Base-by-base conservation (phyloP, 1,284 basidiomycete species). In the Tilletia indica region DNA sequence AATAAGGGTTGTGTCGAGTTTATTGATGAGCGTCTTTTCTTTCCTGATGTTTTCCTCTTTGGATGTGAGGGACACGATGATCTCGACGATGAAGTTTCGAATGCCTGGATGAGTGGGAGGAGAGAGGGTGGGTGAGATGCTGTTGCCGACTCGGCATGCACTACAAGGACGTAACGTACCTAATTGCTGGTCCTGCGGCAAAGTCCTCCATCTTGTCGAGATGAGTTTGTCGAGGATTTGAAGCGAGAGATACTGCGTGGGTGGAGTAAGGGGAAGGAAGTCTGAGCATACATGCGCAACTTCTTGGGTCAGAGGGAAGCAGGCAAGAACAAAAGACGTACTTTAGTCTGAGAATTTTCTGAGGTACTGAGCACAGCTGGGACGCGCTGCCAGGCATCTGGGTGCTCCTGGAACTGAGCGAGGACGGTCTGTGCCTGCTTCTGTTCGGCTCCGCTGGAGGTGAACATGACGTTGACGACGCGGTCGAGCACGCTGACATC, bases 371-470 rank as follows among this genome's bases (percentile, higher is more conserved):
- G 88, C 79, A 99, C 92, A 74, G 92, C 91, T 45, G 97, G 97
- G 1, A 99, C 97, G 83, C 93, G 89, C 77, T 96, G 95, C 97
- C 97, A 99, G 64, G 94, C 91, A 74, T 99, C 97, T n/a, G 93
- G 92, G 85, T 94, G 89, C 77, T 99, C 97, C 78, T 99, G 94
- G 83, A 99, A 93, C 85, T 97, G 94, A 11, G 80, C 79, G 31
- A 83, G 76, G 39, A 78, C 78, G 68, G 82, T 80, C 73, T 82
- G 80, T 4, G 82, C 82, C 77, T 80, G 75, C 54, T 76, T 77
- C 74, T 83, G 82, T 51, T 69, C 34, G 5, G 67, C 70, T 21
- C 82, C 80, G 2, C 74, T 67, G 56, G 79, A 78, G 9, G 79
- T 78, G 71, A 76, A 83, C 82, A 83, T 83, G 68, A 78, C 82